A percentile compares a stretch with the other conserved stretches of the same genome.
Evolutionary conservation across 2,329 filamentous ascomycete genomes (phyloP).

Genomic region (Penicillium sumatraense): DNA sequence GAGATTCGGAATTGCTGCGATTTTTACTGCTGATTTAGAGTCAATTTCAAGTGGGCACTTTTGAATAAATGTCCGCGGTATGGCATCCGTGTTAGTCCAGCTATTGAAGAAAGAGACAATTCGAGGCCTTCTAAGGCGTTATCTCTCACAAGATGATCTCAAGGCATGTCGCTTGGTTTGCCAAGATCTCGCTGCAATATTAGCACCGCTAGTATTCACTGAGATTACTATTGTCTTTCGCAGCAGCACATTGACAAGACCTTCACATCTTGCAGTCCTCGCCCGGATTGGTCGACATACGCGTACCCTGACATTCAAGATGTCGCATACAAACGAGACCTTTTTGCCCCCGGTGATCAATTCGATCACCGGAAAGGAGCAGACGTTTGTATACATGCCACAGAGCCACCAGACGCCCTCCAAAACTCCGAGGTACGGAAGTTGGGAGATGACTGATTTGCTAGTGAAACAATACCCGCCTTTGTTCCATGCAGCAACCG

Average conservation of each 20-base stretch:
- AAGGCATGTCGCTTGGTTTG: slow-evolving; percentile 41
- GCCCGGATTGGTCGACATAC: slow-evolving; percentile 78
- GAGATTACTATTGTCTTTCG: slow-evolving; percentile 52
- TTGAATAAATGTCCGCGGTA: no score
- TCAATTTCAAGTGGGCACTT: no score
- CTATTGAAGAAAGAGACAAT: slow-evolving; percentile 44
- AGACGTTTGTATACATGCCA: slow-evolving; percentile 80
- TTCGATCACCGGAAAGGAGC: slow-evolving; percentile 74
- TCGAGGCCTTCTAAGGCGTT: slow-evolving; percentile 37
- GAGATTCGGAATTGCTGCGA: no score
- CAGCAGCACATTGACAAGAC: slow-evolving; percentile 74
- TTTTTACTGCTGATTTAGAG: no score
- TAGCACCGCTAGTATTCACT: slow-evolving; percentile 46
- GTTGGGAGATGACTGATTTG: slow-evolving; percentile 76
- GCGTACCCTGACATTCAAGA: slow-evolving; percentile 75
- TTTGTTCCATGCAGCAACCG: slow-evolving; percentile 86
- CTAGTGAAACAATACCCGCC: slow-evolving; percentile 86
- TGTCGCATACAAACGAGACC: slow-evolving; percentile 76
- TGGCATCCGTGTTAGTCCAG: slow-evolving; percentile 31
- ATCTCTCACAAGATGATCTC: slow-evolving; percentile 39
- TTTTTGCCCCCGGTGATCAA: slow-evolving; percentile 85
- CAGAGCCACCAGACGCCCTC: slow-evolving; percentile 58
- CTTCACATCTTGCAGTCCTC: slow-evolving; percentile 73
- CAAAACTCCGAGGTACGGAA: slow-evolving; percentile 72
- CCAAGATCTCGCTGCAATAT: slow-evolving; percentile 37